Base-by-base conservation (phyloP, 2,329 filamentous ascomycete species). In the Chaetomium olivaceum region DNA sequence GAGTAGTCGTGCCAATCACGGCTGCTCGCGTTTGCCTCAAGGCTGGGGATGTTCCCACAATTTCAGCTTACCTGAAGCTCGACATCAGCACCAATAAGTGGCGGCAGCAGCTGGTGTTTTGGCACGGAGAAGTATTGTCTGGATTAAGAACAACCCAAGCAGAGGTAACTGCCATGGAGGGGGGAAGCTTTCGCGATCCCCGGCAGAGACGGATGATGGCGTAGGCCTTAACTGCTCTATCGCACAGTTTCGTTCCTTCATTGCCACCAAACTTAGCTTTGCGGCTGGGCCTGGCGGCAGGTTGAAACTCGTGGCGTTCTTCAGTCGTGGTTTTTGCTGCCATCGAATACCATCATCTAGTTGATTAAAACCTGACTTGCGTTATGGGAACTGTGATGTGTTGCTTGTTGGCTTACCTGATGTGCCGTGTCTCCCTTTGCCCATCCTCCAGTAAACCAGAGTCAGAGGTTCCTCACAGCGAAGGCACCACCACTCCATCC, bases 301-400 rank as follows among this genome's bases (percentile, higher is more conserved):
- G 33, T 23, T 52, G 25, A n/a, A 16, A 19, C 25, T 39, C 25
- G 19, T 36, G 9, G 58, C 58, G 63, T 52, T 58, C 25, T 61
- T 61, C 46, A 61, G 58, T 54, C 54, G 63, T 61, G 63, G 63
- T 43, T 61, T 61, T 57, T 58, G 58, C 63, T 65, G 63, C 63
- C 63, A 48, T 65, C 25, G 36, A 65, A 51, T 57, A 57, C 43
- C 29, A 65, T 55, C 67, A 64, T 65, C 56, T 48, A 61, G 66
- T 69, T 67, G 51, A 58, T 59, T 51, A 64, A 62, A 29, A 39
- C 5, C 27, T 29, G 39, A 14, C 12, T 58, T 39, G n/a, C 48
- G 36, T 27, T 27, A 61, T 62, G 58, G 19, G n/a, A 54, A 54
- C 12, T 19, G 7, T 64, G 21, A 33, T 46, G 25, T 64, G 5